Percentiles rank a stretch among this genome's conserved stretches.
Conservation (phyloP, 768 basidiomycete species). For the Dentipellis sp. region DNA sequence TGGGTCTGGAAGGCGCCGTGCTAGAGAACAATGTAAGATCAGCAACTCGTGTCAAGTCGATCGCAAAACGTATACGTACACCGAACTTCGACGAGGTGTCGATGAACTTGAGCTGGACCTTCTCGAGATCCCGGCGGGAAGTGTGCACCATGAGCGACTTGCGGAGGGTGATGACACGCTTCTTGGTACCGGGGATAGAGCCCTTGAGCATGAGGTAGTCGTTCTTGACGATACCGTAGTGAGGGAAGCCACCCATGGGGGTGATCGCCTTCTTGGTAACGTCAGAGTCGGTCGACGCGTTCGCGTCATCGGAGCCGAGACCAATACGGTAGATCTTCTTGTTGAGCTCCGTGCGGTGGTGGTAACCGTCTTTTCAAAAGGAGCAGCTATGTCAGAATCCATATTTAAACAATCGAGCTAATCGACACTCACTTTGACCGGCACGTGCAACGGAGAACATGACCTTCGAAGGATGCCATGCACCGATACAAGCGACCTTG, state of each 20-base stretch:
- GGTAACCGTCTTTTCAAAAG: slow-evolving; percentile 65
- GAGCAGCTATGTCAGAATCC: slow-evolving; percentile 3
- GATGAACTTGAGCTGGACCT: slow-evolving; percentile 97
- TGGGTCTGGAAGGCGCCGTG: slow-evolving; percentile 96
- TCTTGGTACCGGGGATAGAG: slow-evolving; percentile 91
- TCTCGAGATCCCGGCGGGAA: slow-evolving; percentile 92
- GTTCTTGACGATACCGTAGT: slow-evolving; percentile 98
- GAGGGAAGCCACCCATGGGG: slow-evolving; percentile 98
- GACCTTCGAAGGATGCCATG: slow-evolving; percentile 98
- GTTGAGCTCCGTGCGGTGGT: slow-evolving; percentile 96
- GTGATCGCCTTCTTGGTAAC: slow-evolving; percentile 90
- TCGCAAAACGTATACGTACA: slow-evolving; percentile 37
- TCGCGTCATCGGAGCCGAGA: slow-evolving; percentile 61
- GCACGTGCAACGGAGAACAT: slow-evolving; percentile 99
- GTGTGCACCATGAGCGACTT: slow-evolving; percentile 97
- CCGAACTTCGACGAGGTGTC: slow-evolving; percentile 97
- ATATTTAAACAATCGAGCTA: neutral
- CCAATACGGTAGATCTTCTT: slow-evolving; percentile 99
- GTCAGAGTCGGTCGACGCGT: slow-evolving; percentile 92
- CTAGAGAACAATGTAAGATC: slow-evolving; percentile 26
- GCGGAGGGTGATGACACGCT: slow-evolving; percentile 95
- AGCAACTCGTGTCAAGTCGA: slow-evolving; percentile 3
- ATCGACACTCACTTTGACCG: slow-evolving; percentile 80
- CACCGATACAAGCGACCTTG: slow-evolving; percentile 98
- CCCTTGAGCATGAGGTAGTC: slow-evolving; percentile 98